These are phyloP conservation scores for Penicillium sp. DNA, from an alignment of 2,329 filamentous ascomycete species.

Conservation along the genomic window DNA sequence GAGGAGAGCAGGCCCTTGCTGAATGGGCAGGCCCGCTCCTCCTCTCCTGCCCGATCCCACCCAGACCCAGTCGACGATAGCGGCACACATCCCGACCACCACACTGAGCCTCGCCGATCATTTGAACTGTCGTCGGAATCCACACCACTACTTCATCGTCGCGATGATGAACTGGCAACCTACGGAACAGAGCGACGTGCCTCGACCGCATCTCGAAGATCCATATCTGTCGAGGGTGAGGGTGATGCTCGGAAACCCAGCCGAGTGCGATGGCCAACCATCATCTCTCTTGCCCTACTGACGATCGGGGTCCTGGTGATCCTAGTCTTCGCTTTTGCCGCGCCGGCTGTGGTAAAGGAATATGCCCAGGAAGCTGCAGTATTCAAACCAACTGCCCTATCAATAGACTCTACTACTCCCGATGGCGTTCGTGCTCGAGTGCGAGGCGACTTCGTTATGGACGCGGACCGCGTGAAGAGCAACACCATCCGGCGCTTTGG, in stretches of 20 bases:
- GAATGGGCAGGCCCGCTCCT: constrained; percentile 26
- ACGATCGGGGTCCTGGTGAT: constrained; percentile 68
- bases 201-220: constrained; percentile 26
- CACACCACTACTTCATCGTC: constrained; percentile 45
- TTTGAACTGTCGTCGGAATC: constrained; percentile 47
- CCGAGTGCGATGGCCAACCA: constrained; percentile 71
- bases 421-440: constrained; percentile 79
- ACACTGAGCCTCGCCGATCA: constrained; percentile 25
- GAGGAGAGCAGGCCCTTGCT: constrained; percentile 38
- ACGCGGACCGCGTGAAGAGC: constrained; percentile 74
- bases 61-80: constrained; percentile 3
- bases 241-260: constrained; percentile 24
- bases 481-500: constrained; percentile 75
- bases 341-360: constrained; percentile 77
- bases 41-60: constrained; percentile 24
- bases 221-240: constrained; percentile 20
- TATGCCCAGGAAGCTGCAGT: constrained; percentile 85
- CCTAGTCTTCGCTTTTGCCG: constrained; percentile 77
- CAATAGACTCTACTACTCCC: constrained; percentile 81
- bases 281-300: constrained; percentile 72
- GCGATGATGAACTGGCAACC: constrained; percentile 34
- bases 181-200: constrained; percentile 36
- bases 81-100: constrained; percentile 19
- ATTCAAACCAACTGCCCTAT: constrained; percentile 80
- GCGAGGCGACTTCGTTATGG: constrained; percentile 79